Evolutionary conservation across 495 filamentous ascomycete species (phyloP), one percentile per base, ranked within the genome.

Genomic region (Penicillium macrosclerotiorum): DNA sequence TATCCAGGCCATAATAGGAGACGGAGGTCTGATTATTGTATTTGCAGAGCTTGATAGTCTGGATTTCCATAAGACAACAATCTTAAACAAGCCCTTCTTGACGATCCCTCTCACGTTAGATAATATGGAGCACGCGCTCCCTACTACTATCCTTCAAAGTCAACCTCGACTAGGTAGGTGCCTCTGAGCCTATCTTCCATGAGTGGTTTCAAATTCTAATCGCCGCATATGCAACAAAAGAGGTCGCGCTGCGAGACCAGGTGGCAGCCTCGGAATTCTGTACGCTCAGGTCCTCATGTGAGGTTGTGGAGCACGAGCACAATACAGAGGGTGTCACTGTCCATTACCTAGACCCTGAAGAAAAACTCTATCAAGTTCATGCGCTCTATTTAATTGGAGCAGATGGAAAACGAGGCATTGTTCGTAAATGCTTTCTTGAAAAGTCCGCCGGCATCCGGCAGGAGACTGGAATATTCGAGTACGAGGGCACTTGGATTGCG

Each of bases 341-440:
- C 12, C 42, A 59, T 20, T 70, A 71, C 49, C 20, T 37, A 7
- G 55, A 63, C 35, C 14, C 45, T 8, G 45, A 50, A 18, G 57
- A 58, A 1, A 16, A 35, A 14, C 19, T 18, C 19, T 43, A 37
- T 7, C 38, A 22, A 0, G 63, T 73, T 29, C 47, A 33, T 11
- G 44, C 56, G 1, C 42, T 44, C 14, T 75, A 57, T 45, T 58
- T 75, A 8, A 47, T 74, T 14, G 72, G 71, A 0, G 72, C 72
- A 2, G 72, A 75, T 37, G 72, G 72, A n/a, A 74, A 75, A 52
- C 59, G 42, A 34, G 72, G 72, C 4, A 36, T 74, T 12, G 65
- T 69, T 4, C 53, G 72, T 30, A 75, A 75, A 49, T 39, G 59
- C 9, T 74, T 68, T 46, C 63, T 75, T 9, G 70, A 73, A 49